Percentiles rank a stretch among this genome's conserved stretches.
phyloP scores from a whole-genome alignment of 495 filamentous ascomycete species.

The Talaromyces adpressus region DNA sequence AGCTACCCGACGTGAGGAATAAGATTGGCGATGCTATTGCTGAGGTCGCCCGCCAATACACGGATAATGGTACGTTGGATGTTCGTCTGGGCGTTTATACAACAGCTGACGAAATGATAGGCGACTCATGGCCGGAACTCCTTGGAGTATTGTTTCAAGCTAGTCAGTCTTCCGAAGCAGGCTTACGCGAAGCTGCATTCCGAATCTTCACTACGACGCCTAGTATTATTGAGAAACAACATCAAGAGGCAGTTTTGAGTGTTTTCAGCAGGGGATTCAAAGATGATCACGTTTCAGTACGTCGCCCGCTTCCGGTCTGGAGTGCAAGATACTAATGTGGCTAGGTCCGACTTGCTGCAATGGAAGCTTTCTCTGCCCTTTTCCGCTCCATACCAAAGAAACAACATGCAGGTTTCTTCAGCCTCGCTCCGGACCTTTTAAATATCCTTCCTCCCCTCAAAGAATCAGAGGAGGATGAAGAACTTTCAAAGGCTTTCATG shows the following conservation, averaged over 20 bases:
- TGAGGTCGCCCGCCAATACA: conserved; percentile 89
- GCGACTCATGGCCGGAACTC: conserved; percentile 84
- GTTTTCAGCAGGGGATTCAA: conserved; percentile 90
- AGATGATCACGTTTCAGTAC: conserved; percentile 73
- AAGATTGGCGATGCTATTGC: conserved; percentile 96
- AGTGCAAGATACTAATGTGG: not conserved
- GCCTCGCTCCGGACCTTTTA: conserved; percentile 77
- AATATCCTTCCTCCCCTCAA: conserved; percentile 92
- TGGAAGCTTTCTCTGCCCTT: conserved; percentile 95
- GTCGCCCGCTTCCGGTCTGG: conserved; percentile 12
- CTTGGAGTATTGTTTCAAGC: conserved; percentile 77
- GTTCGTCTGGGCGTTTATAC: not conserved
- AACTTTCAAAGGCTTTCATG: conserved; percentile 80
- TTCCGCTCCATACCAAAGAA: conserved; percentile 87
- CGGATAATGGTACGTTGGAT: conserved; percentile 66
- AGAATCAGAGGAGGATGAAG: conserved; percentile 77
- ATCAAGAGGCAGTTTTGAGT: conserved; percentile 73
- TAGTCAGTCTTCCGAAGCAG: conserved; percentile 74
- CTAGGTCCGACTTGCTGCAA: conserved; percentile 80
- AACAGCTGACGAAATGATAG: conserved; percentile 35
- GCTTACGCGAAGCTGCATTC: conserved; percentile 83
- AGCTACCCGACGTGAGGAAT: conserved; percentile 66
- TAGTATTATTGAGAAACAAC: conserved; percentile 91
- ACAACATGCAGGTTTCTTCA: conserved; percentile 76
- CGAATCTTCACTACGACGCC: conserved; percentile 93